phyloP scores from a whole-genome alignment of 495 filamentous ascomycete genomes.

The Penicillium lividum region DNA sequence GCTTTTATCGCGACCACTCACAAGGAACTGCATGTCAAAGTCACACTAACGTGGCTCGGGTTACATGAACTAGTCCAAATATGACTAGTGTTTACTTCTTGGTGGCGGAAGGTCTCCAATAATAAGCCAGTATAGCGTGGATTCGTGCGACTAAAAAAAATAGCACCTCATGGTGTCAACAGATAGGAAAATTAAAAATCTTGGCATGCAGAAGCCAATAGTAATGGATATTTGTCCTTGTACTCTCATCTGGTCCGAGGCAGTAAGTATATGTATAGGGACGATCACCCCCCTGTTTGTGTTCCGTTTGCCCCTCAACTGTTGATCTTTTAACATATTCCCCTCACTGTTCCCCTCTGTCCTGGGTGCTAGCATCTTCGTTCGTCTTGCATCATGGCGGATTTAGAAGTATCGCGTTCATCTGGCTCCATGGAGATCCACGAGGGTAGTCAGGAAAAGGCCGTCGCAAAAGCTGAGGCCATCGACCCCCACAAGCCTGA shows the following conservation, averaged over 20 bases:
- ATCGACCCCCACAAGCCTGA: conserved; percentile 10
- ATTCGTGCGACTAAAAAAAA: neutral
- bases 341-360: neutral
- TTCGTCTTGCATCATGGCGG: conserved; percentile 12
- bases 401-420: conserved; percentile 1
- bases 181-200: neutral
- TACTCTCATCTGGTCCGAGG: too few species aligned
- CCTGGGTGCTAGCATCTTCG: neutral
- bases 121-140: neutral
- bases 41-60: neutral
- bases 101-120: neutral
- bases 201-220: neutral
- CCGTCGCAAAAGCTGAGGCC: neutral
- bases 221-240: too few species aligned
- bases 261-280: neutral
- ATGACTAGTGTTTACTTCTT: neutral
- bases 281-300: neutral
- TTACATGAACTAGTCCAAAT: neutral
- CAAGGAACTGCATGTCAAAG: neutral
- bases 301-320: conserved; percentile 2
- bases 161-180: neutral
- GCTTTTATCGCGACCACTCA: neutral
- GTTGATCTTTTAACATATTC: too few species aligned
- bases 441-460: neutral
- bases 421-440: conserved; percentile 20